A percentile compares a stretch with the other conserved stretches of the same genome.
Conservation (phyloP, 1,284 basidiomycete genomes). For the Leccinum fallax region DNA sequence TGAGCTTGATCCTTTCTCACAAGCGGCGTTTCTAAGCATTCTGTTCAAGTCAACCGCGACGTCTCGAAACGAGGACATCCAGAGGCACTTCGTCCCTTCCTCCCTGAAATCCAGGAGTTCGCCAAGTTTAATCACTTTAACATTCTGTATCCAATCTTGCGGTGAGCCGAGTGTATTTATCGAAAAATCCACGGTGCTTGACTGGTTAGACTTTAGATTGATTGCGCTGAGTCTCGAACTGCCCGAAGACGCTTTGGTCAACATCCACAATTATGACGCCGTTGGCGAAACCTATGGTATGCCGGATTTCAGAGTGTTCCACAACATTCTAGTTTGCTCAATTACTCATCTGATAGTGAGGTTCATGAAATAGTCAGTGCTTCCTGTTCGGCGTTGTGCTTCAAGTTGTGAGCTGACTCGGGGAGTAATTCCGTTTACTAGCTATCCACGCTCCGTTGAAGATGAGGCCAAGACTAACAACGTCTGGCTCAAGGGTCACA, state of each 20-base stretch:
- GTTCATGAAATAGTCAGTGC: neutral
- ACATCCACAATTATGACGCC: neutral
- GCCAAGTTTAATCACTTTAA: neutral
- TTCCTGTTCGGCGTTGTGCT: neutral
- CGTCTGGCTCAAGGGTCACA: conserved; percentile 67
- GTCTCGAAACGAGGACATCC: neutral
- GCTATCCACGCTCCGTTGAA: conserved; percentile 48
- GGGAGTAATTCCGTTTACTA: conserved; percentile 16
- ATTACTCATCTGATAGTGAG: neutral
- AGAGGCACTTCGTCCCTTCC: neutral
- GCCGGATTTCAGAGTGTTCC: neutral
- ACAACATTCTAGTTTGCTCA: neutral
- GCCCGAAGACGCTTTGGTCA: neutral
- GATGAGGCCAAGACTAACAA: conserved; percentile 57
- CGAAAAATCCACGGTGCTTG: neutral
- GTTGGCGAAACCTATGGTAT: neutral
- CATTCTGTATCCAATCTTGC: conserved; percentile 8
- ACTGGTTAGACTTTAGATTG: neutral
- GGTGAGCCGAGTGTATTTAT: conserved; percentile 30
- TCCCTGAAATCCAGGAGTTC: neutral
- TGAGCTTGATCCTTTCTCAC: conserved; percentile 28
- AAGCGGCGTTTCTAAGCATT: neutral
- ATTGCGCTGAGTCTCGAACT: neutral
- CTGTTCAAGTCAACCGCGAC: neutral
- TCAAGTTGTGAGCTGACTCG: neutral